phyloP scores from a whole-genome alignment of 1,139 yeast species.

The Debaryomycetaceae sp. region DNA sequence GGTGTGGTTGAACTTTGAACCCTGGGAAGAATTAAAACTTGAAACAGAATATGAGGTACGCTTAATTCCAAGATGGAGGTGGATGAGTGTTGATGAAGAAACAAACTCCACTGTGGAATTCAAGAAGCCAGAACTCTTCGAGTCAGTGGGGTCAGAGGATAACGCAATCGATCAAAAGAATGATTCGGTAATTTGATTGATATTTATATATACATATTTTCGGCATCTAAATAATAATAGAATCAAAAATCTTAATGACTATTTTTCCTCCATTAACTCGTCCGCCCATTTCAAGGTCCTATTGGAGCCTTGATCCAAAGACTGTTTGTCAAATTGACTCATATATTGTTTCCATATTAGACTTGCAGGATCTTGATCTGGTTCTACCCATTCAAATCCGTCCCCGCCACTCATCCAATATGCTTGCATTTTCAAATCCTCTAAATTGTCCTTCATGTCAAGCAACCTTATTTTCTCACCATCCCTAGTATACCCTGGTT shows the following conservation, averaged over 20 bases:
- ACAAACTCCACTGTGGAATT: not conserved
- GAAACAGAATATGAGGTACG: constrained; percentile 46
- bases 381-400: constrained; percentile 76
- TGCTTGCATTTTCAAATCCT: constrained; percentile 61
- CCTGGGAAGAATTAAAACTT: constrained; percentile 48
- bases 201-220: not conserved
- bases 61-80: constrained; percentile 39
- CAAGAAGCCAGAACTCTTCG: not conserved
- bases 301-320: constrained; percentile 12
- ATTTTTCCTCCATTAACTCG: constrained; percentile 22
- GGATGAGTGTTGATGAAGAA: constrained; percentile 10
- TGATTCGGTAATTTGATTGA: not conserved
- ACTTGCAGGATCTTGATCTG: constrained; percentile 78
- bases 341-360: constrained; percentile 49
- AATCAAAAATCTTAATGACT: constrained; percentile 2
- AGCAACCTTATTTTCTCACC: constrained; percentile 41
- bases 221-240: constrained; percentile 1
- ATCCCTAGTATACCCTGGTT: constrained; percentile 33
- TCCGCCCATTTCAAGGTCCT: constrained; percentile 36
- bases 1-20: constrained; percentile 49
- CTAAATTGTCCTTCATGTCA: constrained; percentile 41
- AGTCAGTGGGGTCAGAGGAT: not conserved
- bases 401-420: constrained; percentile 79
- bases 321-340: constrained; percentile 19
- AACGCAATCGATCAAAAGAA: constrained; percentile 1